These are phyloP conservation scores for Triadica sebifera DNA, from an alignment of 345 rosid genomes.

Conservation along the genomic window DNA sequence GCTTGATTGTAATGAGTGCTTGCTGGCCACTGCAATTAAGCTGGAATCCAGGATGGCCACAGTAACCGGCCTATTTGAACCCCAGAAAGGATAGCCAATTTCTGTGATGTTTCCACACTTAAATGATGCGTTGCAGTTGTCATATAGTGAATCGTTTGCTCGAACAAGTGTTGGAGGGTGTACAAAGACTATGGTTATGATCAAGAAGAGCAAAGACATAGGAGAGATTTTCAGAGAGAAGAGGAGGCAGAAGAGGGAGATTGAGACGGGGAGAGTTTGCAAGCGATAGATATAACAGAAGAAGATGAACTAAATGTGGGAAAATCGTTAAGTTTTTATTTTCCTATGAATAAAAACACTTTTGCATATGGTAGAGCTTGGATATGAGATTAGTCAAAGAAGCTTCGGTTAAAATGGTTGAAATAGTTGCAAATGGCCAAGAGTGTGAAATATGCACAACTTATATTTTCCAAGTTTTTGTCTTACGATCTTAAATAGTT, in stretches of 20 bases:
- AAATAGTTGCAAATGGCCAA: neutral
- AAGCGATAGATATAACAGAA: neutral
- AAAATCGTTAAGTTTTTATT: neutral
- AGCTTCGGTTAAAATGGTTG: neutral
- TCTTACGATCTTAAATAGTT: no score
- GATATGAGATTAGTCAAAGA: slow-evolving; percentile 3
- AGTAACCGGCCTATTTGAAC: slow-evolving; percentile 14
- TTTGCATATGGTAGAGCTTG: neutral
- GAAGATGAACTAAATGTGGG: no score
- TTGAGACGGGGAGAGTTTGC: neutral
- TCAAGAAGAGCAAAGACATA: neutral
- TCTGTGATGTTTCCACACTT: slow-evolving; percentile 25
- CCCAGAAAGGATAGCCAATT: slow-evolving; percentile 40
- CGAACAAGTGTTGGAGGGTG: neutral
- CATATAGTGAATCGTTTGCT: slow-evolving; percentile 6
- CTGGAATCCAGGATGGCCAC: slow-evolving; percentile 32
- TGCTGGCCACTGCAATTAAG: slow-evolving; percentile 21
- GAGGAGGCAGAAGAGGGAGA: no score
- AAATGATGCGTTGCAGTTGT: slow-evolving; percentile 18
- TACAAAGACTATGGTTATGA: neutral
- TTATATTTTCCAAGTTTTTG: neutral
- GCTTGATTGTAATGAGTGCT: slow-evolving; percentile 26
- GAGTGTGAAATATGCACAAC: neutral
- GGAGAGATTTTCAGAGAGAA: neutral
- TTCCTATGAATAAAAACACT: neutral